Conservation (phyloP, 352 stramenopile species). For the Phytophthora hibernalis region DNA sequence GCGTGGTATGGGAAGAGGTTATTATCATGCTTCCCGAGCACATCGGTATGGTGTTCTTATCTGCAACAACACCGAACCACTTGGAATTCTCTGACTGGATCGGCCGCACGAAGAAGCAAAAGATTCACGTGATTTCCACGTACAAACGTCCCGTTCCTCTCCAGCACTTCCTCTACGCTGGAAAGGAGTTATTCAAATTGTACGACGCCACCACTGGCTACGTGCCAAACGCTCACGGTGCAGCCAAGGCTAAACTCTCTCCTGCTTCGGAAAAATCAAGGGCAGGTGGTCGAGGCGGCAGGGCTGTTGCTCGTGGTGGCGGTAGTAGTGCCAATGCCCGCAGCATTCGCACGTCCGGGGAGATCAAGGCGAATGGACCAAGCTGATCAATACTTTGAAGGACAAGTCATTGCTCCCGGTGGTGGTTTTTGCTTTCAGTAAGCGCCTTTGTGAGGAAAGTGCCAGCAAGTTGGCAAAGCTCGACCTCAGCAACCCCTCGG, state of each 20-base stretch:
- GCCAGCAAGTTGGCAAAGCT: slow-evolving; percentile 80
- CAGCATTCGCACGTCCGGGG: slow-evolving; percentile 68
- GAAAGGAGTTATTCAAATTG: slow-evolving; percentile 93
- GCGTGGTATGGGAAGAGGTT: slow-evolving; percentile 98
- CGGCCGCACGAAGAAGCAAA: slow-evolving; percentile 95
- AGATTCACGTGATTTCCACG: slow-evolving; percentile 98
- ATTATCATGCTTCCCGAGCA: slow-evolving; percentile 98
- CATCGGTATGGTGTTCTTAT: slow-evolving; percentile 98
- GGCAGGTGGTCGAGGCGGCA: slow-evolving; percentile 41
- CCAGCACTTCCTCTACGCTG: slow-evolving; percentile 95
- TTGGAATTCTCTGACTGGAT: slow-evolving; percentile 99
- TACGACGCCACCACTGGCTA: slow-evolving; percentile 65
- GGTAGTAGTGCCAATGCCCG: slow-evolving; percentile 52
- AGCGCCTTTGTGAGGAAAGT: slow-evolving; percentile 84
- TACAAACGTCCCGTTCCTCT: slow-evolving; percentile 97
- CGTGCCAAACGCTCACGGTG: slow-evolving; percentile 58
- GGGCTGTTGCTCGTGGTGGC: slow-evolving; percentile 36
- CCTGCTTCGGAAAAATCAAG: slow-evolving; percentile 65
- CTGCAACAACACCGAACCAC: slow-evolving; percentile 98
- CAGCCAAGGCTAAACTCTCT: slow-evolving; percentile 73
- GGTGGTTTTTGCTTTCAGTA: slow-evolving; percentile 95
- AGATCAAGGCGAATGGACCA: slow-evolving; percentile 89
- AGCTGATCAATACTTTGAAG: slow-evolving; percentile 86
- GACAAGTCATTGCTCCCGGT: slow-evolving; percentile 94
- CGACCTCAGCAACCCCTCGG: slow-evolving; percentile 71